Percentiles rank a stretch among this genome's conserved stretches.
phyloP scores from a whole-genome alignment of 1,284 basidiomycete genomes.

The Sporisorium graminicola region DNA sequence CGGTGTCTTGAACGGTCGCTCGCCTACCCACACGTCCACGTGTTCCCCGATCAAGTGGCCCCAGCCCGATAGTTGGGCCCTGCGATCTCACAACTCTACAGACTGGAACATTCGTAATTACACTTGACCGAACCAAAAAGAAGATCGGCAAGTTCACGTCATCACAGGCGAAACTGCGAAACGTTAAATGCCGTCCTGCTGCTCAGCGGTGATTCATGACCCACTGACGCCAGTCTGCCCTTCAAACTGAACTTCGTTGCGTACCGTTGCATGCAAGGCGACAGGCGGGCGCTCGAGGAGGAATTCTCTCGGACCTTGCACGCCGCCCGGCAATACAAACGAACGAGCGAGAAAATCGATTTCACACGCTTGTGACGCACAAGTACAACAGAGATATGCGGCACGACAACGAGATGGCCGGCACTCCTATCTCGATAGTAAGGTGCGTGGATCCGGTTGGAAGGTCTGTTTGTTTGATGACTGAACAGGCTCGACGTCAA shows the following conservation, averaged over 20 bases:
- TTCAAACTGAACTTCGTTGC: too few species aligned
- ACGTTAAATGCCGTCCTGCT: not conserved
- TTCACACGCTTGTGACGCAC: not conserved
- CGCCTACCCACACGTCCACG: not conserved
- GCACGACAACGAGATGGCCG: too few species aligned
- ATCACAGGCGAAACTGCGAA: not conserved
- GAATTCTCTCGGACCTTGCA: not conserved
- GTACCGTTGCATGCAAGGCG: too few species aligned
- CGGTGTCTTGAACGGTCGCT: conserved; percentile 29
- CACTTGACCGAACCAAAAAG: not conserved
- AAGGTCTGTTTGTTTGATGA: not conserved
- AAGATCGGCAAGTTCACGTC: conserved; percentile 7
- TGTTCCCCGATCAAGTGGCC: not conserved
- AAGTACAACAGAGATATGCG: not conserved
- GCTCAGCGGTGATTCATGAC: not conserved
- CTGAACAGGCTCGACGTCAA: not conserved
- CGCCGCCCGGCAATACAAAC: conserved; percentile 10
- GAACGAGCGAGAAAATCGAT: not conserved
- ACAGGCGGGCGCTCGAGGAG: too few species aligned
- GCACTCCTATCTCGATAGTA: not conserved
- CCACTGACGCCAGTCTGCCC: not conserved
- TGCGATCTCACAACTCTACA: not conserved
- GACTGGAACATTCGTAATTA: conserved; percentile 2
- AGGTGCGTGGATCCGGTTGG: not conserved
- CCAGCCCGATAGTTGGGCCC: not conserved